Percentiles rank a stretch among this genome's conserved stretches.
phyloP scores from a whole-genome alignment of 1,284 basidiomycete species.

The Tetrapyrgos nigripes region DNA sequence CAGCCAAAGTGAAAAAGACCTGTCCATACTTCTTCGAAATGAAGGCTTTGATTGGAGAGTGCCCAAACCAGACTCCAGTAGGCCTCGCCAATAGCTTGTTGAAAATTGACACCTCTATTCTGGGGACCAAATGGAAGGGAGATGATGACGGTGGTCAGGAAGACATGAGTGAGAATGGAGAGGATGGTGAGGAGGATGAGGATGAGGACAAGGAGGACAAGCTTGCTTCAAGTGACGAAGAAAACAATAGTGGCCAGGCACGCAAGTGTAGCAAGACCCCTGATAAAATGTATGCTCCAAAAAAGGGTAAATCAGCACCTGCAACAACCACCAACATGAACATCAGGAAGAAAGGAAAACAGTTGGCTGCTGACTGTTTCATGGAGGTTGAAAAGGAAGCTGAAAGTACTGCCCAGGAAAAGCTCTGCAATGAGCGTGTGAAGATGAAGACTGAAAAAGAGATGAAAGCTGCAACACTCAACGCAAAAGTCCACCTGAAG shows the following conservation, averaged over 20 bases:
- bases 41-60: conserved; percentile 10
- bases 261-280: neutral
- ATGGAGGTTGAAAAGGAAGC: neutral
- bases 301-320: neutral
- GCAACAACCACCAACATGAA: neutral
- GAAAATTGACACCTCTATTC: too few relatives aligned
- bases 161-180: neutral
- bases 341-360: neutral
- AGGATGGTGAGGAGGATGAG: neutral
- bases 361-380: neutral
- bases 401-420: neutral
- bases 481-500: too few relatives aligned
- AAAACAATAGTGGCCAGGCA: neutral
- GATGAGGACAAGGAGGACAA: neutral
- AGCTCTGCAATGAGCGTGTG: neutral
- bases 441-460: neutral
- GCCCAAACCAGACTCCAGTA: conserved; percentile 10
- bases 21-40: conserved; percentile 14
- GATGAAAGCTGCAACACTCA: too few relatives aligned
- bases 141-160: neutral
- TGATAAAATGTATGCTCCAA: neutral
- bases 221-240: neutral
- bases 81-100: conserved; percentile 13
- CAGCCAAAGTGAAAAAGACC: neutral
- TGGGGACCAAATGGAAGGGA: neutral